These are phyloP conservation scores for Nematocida ausubeli DNA, from an alignment of 371 early-diverging fungal genomes.

Conservation along the genomic window DNA sequence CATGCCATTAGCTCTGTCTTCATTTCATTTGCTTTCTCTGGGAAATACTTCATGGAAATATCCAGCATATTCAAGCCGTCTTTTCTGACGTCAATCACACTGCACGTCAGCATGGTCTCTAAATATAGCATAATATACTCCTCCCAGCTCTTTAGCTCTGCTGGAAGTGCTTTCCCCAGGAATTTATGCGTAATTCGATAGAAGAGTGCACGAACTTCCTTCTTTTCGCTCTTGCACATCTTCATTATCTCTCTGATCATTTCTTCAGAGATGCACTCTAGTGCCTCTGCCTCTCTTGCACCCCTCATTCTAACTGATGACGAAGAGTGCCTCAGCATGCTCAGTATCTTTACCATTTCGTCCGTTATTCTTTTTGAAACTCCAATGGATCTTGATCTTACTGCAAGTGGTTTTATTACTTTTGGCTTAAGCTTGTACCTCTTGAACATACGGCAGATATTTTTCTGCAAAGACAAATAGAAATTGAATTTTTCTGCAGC, in stretches of 20 bases:
- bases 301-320: constrained; percentile 45
- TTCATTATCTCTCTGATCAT: constrained; percentile 50
- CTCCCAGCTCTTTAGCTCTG: constrained; percentile 45
- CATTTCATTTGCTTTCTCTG: constrained; percentile 5
- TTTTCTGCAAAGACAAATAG: not conserved
- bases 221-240: constrained; percentile 41
- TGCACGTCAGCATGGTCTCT: constrained; percentile 13
- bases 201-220: constrained; percentile 45
- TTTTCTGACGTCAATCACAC: constrained; percentile 24
- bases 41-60: constrained; percentile 39
- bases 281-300: constrained; percentile 30
- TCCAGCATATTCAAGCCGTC: constrained; percentile 33
- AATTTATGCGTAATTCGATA: constrained; percentile 21
- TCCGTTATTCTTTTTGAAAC: constrained; percentile 49
- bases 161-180: constrained; percentile 30
- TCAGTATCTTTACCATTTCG: constrained; percentile 1
- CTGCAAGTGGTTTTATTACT: constrained; percentile 8
- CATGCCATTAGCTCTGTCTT: constrained; percentile 23
- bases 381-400: constrained; percentile 20
- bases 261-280: constrained; percentile 19
- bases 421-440: constrained; percentile 49
- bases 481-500: not conserved
- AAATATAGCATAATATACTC: constrained; percentile 49
- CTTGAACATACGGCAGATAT: constrained; percentile 33
- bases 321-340: constrained; percentile 47